These are phyloP conservation scores for Apiospora saccharicola DNA, from an alignment of 2,329 filamentous ascomycete species.

Conservation along the genomic window DNA sequence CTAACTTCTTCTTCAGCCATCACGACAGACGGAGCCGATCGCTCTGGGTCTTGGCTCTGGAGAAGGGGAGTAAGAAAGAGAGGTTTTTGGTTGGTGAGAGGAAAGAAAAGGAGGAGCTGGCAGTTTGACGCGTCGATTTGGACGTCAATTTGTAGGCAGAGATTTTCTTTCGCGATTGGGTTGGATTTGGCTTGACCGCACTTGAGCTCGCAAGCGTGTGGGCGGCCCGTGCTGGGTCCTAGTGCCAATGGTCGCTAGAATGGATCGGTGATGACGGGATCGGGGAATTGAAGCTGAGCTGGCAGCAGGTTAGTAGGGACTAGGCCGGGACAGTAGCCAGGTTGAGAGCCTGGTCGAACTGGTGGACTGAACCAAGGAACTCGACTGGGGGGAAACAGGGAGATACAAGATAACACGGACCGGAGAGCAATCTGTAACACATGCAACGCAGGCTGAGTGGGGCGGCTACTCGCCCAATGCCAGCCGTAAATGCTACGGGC, in stretches of 20 bases:
- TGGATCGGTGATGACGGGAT: constrained; percentile 20
- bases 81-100: constrained; percentile 27
- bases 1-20: constrained; percentile 41
- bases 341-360: background rate
- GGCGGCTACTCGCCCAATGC: background rate
- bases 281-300: constrained; percentile 18
- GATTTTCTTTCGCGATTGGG: background rate
- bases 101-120: constrained; percentile 29
- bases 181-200: too few relatives aligned
- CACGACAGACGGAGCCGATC: constrained; percentile 27
- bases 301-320: constrained; percentile 15
- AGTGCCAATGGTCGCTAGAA: background rate
- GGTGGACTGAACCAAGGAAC: background rate
- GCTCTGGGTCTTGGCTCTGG: constrained; percentile 30
- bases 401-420: constrained; percentile 5
- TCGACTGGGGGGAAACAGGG: background rate
- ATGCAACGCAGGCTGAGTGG: background rate
- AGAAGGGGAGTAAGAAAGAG: constrained; percentile 5
- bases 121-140: background rate
- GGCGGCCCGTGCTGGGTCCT: background rate
- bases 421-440: constrained; percentile 13
- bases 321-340: background rate
- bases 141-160: constrained; percentile 23
- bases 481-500: background rate
- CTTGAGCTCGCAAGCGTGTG: background rate